Evolutionary conservation across 768 basidiomycete genomes (phyloP).

Genomic region (Boletus tomentosulus): DNA sequence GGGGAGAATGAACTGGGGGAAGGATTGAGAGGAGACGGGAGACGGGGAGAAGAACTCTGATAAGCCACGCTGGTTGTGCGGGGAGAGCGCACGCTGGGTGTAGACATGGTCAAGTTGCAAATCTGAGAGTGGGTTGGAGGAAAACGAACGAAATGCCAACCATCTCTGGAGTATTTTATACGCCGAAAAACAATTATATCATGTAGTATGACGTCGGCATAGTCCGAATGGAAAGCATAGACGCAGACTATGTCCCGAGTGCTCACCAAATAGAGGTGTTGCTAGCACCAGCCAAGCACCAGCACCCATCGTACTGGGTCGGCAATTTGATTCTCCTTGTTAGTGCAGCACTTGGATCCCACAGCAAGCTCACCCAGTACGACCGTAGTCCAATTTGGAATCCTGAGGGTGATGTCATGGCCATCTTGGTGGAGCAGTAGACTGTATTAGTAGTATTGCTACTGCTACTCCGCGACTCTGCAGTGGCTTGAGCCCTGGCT

Average conservation of each 20-base stretch:
- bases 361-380: slow-evolving; percentile 2
- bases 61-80: slow-evolving; percentile 5
- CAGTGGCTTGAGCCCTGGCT: too few species aligned
- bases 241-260: neutral
- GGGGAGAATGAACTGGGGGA: slow-evolving; percentile 8
- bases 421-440: too few species aligned
- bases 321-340: neutral
- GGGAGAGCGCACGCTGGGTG: slow-evolving; percentile 8
- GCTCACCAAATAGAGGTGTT: neutral
- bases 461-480: too few species aligned
- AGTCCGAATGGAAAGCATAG: slow-evolving; percentile 4
- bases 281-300: neutral
- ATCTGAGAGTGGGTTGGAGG: neutral
- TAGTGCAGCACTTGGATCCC: neutral
- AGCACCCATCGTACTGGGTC: neutral
- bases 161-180: slow-evolving; percentile 11
- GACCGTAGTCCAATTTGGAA: too few species aligned
- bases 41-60: slow-evolving; percentile 13
- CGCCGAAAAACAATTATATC: neutral
- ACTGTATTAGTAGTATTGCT: too few species aligned
- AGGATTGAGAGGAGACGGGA: slow-evolving; percentile 26
- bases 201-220: slow-evolving; percentile 10
- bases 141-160: slow-evolving; percentile 4
- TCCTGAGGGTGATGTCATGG: too few species aligned
- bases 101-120: slow-evolving; percentile 2